Evolutionary conservation across 2,329 filamentous ascomycete genomes (phyloP), one percentile per base, ranked within the genome.

Genomic region (Cercospora sp.): DNA sequence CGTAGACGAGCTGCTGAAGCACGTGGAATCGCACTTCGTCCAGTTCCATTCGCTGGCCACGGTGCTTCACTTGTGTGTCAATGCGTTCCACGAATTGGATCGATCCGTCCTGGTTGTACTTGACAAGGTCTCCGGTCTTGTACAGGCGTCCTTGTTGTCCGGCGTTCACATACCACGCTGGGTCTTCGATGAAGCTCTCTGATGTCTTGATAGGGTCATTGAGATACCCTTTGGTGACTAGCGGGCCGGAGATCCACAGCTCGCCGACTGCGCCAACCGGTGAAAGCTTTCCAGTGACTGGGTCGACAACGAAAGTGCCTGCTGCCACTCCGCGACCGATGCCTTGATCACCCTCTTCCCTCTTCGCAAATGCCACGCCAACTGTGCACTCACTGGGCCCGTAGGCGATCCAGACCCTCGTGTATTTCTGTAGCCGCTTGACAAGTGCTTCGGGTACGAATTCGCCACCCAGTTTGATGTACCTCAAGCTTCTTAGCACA

Each of bases 251-350:
- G 3, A 84, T 65, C 0, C 83, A 69, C 58, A 84, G 72, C 70
- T 84, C 83, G 13, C 83, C 83, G 16, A 83, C 74, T n/a, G 78
- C 78, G 13, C 83, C 83, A 5, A 84, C 74, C 0, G 83, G 80
- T 1, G 80, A 58, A 6, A 78, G 69, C 4, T 39, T 62, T 48
- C 76, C 61, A 26, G 58, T 20, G 20, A 26, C 23, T 3, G 33
- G 58, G 13, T 60, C 58, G 13, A 60, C 58, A n/a, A 60, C n/a
- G 33, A 60, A 60, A 9, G 58, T 60, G 12, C 58, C 58, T 26
- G 58, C 58, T n/a, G 58, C 58, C 12, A 60, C 13, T 5, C 58
- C 58, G n/a, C 58, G 58, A 16, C 58, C 58, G 10, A 60, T 60
- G 10, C 58, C 58, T 26, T 18, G 33, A 42, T 60, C 58, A 1